phyloP scores from a whole-genome alignment of 2,329 filamentous ascomycete genomes.

The Talaromyces atroroseus region DNA sequence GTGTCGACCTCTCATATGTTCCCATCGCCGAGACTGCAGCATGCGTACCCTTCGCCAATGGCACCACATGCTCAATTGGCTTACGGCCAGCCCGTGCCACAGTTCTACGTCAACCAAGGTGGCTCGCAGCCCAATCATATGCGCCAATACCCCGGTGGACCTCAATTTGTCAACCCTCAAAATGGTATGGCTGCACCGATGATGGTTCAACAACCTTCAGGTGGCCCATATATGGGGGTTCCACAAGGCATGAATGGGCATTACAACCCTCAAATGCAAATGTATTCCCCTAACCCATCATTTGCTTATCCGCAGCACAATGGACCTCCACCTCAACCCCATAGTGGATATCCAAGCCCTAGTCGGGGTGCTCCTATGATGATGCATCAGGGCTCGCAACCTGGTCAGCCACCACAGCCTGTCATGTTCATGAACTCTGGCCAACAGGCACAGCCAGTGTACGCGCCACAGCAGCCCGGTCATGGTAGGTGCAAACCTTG shows the following conservation, averaged over 20 bases:
- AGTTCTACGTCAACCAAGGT: constrained; percentile 63
- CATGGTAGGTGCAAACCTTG: constrained; percentile 59
- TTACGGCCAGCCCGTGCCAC: constrained; percentile 67
- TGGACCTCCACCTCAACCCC: constrained; percentile 46
- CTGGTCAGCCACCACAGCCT: constrained; percentile 66
- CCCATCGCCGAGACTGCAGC: constrained; percentile 73
- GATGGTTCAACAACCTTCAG: constrained; percentile 73
- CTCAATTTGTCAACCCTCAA: constrained; percentile 68
- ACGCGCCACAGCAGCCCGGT: constrained; percentile 62
- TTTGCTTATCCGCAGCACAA: constrained; percentile 58
- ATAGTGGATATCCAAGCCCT: constrained; percentile 82
- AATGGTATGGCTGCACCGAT: constrained; percentile 69
- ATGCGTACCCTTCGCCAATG: constrained; percentile 64
- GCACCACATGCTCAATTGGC: constrained; percentile 64
- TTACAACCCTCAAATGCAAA: constrained; percentile 66
- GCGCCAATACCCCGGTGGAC: constrained; percentile 65
- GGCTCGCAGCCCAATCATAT: constrained; percentile 66
- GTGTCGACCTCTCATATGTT: constrained; percentile 78
- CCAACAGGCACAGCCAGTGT: constrained; percentile 70
- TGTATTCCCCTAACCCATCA: constrained; percentile 73
- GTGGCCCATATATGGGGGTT: constrained; percentile 63
- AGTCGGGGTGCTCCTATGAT: constrained; percentile 84
- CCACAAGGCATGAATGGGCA: constrained; percentile 65
- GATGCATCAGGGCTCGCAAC: constrained; percentile 89
- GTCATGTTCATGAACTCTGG: constrained; percentile 71